Evolutionary conservation across 441 rosid genomes (phyloP), one percentile per base, ranked within the genome.

Genomic region (Erodium moschatum): DNA sequence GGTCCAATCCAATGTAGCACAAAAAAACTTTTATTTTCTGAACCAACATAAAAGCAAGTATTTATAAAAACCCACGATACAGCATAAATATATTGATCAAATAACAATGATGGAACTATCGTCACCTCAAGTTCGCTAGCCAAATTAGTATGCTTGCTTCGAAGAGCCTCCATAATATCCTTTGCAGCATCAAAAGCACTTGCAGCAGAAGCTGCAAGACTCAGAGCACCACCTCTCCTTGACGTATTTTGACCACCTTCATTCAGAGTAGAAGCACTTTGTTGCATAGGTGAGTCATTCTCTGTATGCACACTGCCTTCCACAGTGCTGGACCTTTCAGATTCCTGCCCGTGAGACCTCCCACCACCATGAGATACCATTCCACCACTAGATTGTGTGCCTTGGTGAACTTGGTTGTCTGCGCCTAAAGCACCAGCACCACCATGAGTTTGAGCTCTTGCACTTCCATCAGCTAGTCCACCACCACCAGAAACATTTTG

Each of bases 121-220:
- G 74, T 76, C 78, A 91, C 99, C 97, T 94, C 99, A 69, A 94
- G 96, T 76, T 94, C 97, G 74, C 90, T 73, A 56, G 99, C 99
- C 85, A 94, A 81, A 83, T 94, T 94, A 72, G 84, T 77, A 73
- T 94, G 97, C 85, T 91, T 91, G 90, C 92, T 89, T 84, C 97
- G 84, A 58, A 94, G 88, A 67, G 95, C 77, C 85, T 91, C 99
- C 97, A 91, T 94, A 72, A 94, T 86, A 79, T 94, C 97, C 79
- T 90, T 91, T 12, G 97, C 99, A 70, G 97, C 88, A 69, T 91
- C 96, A 83, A 91, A 94, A 75, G 97, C 97, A 81, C 84, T 80
- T 50, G 85, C 86, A 78, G 97, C 94, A 81, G 91, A 86, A 69
- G 89, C 89, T 68, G 82, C 92, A 79, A 85, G 62, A 67, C 85